Base-by-base conservation (phyloP, 805 yeast genomes). In the Kodamaea neixiangensis region DNA sequence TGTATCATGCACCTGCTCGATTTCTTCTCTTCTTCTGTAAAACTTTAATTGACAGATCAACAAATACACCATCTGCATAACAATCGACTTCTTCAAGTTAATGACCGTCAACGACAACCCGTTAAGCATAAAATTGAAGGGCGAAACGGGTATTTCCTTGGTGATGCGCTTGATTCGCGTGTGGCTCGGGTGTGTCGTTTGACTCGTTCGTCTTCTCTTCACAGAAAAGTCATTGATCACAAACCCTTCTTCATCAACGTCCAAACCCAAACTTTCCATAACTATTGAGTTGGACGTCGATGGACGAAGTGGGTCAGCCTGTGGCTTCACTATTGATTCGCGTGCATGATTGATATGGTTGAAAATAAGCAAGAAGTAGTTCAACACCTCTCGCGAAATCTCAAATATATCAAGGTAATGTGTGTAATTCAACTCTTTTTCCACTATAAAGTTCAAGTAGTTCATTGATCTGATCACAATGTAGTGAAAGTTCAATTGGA, bases 161-260 rank as follows among this genome's bases (percentile, higher is more conserved):
- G 60, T 55, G 11, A 54, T 51, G n/a, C 55, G 48, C 43, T 58
- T 61, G 6, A 52, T 47, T 17, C 40, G 41, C 7, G 47, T 31
- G 11, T 44, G 44, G 18, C 47, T 48, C 11, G 51, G 51, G 19
- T 43, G 46, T 2, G 41, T 46, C 7, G 49, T 33, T 17, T 37
- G 41, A 37, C 41, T 37, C 7, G 54, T 44, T 50, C 61, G 64
- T 44, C 71, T 62, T 47, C 76, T 58, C 55, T 72, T 73, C 2
- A 67, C 75, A 6, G 72, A 68, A 54, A 73, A 73, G 58, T 73
- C 78, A 52, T 74, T 74, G 13, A 73, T 72, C 5, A 74, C 73
- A 57, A 72, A 72, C 19, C 79, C 79, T 54, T 73, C 78, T 44
- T 74, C 77, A 51, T 75, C 76, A 15, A 71, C 68, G 56, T 72